A percentile compares a stretch with the other conserved stretches of the same genome.
Conservation (phyloP, 148 eudicot species). For the Camellia granthamiana region DNA sequence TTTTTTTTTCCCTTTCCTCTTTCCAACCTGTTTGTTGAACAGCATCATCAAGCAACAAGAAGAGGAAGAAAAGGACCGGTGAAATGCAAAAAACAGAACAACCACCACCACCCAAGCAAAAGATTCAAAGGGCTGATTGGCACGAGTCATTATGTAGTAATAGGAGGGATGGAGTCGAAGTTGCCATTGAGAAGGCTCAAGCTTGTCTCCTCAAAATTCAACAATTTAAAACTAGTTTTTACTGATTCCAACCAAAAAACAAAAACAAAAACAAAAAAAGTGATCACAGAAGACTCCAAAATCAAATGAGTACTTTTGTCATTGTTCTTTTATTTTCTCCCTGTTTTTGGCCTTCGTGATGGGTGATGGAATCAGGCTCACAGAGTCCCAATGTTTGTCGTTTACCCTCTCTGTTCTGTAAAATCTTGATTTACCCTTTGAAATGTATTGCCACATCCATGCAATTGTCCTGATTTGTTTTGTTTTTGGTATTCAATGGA, state of each 20-base stretch:
- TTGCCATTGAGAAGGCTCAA: slow-evolving; percentile 44
- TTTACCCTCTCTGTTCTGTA: no score
- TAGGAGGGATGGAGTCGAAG: slow-evolving; percentile 45
- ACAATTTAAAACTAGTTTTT: slow-evolving; percentile 32
- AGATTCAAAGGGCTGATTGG: not conserved
- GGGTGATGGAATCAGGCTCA: not conserved
- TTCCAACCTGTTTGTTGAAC: not conserved
- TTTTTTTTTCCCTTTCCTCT: not conserved
- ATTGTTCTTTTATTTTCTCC: no score
- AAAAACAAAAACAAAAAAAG: no score
- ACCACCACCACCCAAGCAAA: not conserved
- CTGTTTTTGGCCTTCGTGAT: no score
- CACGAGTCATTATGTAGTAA: not conserved
- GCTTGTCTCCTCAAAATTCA: slow-evolving; percentile 55
- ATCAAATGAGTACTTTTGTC: no score
- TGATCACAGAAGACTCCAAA: not conserved
- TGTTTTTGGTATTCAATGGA: no score
- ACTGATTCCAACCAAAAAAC: not conserved
- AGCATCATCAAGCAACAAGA: slow-evolving; percentile 43
- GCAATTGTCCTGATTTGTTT: no score
- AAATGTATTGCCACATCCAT: no score
- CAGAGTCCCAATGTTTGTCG: no score
- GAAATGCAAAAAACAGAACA: slow-evolving; percentile 4
- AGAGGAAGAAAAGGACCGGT: slow-evolving; percentile 28
- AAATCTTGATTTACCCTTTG: no score